These are phyloP conservation scores for Trametes gibbosa DNA, from an alignment of 768 basidiomycete genomes.

Conservation along the genomic window DNA sequence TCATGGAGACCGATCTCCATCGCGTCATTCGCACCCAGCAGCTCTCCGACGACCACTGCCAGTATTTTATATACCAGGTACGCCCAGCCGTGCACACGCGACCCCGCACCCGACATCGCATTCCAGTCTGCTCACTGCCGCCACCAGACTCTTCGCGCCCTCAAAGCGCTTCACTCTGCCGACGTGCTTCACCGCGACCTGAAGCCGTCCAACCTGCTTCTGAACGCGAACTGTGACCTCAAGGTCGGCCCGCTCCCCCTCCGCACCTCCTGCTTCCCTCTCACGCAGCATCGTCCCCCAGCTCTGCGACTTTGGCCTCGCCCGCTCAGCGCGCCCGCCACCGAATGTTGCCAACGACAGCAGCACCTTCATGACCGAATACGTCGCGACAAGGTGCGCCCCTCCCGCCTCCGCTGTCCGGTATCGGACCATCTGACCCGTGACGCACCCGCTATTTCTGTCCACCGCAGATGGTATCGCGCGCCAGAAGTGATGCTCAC, in stretches of 20 bases:
- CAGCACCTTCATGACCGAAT: slow-evolving; percentile 87
- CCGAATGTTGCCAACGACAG: slow-evolving; percentile 72
- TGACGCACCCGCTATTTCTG: slow-evolving; percentile 5
- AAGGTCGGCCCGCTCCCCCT: slow-evolving; percentile 52
- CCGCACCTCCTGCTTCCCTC: not conserved
- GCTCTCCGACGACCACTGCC: slow-evolving; percentile 91
- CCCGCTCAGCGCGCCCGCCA: slow-evolving; percentile 72
- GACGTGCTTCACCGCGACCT: slow-evolving; percentile 95
- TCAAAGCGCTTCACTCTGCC: slow-evolving; percentile 94
- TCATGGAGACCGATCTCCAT: slow-evolving; percentile 95
- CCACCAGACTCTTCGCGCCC: slow-evolving; percentile 74
- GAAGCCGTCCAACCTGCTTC: slow-evolving; percentile 91
- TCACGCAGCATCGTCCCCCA: slow-evolving; percentile 25
- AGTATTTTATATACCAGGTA: slow-evolving; percentile 97
- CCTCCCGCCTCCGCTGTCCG: slow-evolving; percentile 9
- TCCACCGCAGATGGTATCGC: slow-evolving; percentile 77
- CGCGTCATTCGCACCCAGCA: slow-evolving; percentile 95
- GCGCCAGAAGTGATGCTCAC: slow-evolving; percentile 99
- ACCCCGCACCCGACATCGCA: not conserved
- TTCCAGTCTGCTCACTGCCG: not conserved
- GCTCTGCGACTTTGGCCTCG: slow-evolving; percentile 88
- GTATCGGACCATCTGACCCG: not conserved
- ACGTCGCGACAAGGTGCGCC: slow-evolving; percentile 84
- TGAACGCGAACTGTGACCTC: slow-evolving; percentile 96
- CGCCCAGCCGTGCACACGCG: slow-evolving; percentile 18